Conservation (phyloP, 257 asterid genomes). For the Solanum stenotomum region DNA sequence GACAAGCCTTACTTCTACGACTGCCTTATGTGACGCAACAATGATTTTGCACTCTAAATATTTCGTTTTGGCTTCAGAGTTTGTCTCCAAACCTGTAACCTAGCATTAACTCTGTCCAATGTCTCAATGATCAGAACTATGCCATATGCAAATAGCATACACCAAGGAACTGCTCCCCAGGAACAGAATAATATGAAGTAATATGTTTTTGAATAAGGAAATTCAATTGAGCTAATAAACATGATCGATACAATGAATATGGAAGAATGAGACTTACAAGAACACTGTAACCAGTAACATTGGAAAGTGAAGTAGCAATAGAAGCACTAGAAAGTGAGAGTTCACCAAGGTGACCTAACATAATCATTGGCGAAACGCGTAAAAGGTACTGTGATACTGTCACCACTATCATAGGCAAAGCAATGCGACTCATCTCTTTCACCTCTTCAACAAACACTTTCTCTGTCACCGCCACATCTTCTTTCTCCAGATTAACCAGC, state of each 20-base stretch:
- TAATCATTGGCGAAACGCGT: slow-evolving; percentile 43
- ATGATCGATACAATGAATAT: too few relatives aligned
- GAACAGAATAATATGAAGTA: background rate
- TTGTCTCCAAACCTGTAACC: background rate
- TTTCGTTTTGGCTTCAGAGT: background rate
- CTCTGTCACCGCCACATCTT: slow-evolving; percentile 6
- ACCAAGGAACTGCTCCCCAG: background rate
- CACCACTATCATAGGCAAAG: slow-evolving; percentile 61
- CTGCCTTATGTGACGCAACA: background rate
- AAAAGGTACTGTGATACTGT: slow-evolving; percentile 44
- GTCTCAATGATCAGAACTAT: background rate
- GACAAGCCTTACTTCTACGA: background rate
- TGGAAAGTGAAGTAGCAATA: slow-evolving; percentile 48
- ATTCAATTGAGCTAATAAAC: background rate
- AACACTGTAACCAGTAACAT: slow-evolving; percentile 47
- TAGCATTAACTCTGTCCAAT: background rate
- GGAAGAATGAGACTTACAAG: slow-evolving; percentile 14
- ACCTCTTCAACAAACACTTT: slow-evolving; percentile 20
- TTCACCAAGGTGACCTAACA: slow-evolving; percentile 49
- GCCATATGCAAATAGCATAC: background rate
- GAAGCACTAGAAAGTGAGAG: slow-evolving; percentile 51
- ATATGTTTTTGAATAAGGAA: too few relatives aligned
- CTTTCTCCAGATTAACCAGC: background rate
- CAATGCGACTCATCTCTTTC: slow-evolving; percentile 41
- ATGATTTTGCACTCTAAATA: too few relatives aligned